Evolutionary conservation across 495 filamentous ascomycete genomes (phyloP).

Genomic region (Hypoxylon lienhwacheense): DNA sequence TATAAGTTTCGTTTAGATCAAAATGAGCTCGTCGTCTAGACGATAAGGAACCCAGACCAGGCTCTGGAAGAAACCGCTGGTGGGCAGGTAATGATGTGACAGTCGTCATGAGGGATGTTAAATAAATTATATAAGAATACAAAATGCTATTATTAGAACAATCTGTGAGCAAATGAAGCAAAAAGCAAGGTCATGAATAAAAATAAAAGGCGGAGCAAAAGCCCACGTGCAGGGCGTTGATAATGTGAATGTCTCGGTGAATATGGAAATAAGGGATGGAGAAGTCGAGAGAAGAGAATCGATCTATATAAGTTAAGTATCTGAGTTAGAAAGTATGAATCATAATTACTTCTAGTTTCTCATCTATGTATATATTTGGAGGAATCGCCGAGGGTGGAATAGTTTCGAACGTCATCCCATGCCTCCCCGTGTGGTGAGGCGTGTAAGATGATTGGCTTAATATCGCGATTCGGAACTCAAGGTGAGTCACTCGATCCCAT

Average conservation of each 20-base stretch:
- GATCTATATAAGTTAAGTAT: conserved; percentile 26
- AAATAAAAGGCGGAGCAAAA: conserved; percentile 20
- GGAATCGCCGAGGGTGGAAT: conserved; percentile 21
- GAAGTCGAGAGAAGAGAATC: conserved; percentile 16
- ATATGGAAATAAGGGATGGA: conserved; percentile 1
- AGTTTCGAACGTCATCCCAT: conserved; percentile 8
- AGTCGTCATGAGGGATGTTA: conserved; percentile 4
- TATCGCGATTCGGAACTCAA: not conserved
- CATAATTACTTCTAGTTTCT: not conserved
- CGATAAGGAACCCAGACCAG: not conserved
- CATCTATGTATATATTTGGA: not conserved
- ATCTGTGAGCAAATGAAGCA: conserved; percentile 17
- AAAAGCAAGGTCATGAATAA: conserved; percentile 12
- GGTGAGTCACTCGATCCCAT: conserved; percentile 27
- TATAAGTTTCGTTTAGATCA: not conserved
- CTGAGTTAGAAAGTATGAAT: conserved; percentile 10
- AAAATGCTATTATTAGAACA: not conserved
- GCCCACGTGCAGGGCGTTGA: conserved; percentile 22
- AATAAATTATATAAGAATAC: conserved; percentile 15
- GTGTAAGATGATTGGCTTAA: conserved; percentile 34
- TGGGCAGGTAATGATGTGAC: not conserved
- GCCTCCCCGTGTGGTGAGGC: not conserved
- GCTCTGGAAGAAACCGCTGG: not conserved
- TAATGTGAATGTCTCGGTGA: conserved; percentile 22
- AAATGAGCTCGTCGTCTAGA: not conserved